Evolutionary conservation across 768 basidiomycete genomes (phyloP), one percentile per base, ranked within the genome.

Genomic region (Boletales sp.): DNA sequence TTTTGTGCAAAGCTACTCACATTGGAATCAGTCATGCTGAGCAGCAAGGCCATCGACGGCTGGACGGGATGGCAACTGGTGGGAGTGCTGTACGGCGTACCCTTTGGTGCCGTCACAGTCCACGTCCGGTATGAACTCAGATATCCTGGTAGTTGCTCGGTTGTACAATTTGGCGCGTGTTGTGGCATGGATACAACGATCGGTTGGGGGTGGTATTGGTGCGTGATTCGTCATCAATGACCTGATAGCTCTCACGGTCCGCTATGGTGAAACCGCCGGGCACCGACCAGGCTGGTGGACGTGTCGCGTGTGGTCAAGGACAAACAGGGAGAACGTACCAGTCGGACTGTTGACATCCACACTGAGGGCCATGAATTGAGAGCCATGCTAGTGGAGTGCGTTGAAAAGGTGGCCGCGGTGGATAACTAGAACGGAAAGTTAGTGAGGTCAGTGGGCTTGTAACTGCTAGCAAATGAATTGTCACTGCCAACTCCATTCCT

Each of bases 231-330:
- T 83, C 80, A 34, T 82, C 83, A 11, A 86, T 74, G 36, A 73
- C 76, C 60, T 86, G 83, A 61, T 86, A 86, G 8, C 83, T 81
- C 45, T 79, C 79, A 36, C 78, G 72, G 19, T 58, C 54, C 33
- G 66, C 57, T 5, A 80, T 78, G 1, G 82, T 81, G 57, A 86
- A 83, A 1, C 83, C 83, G 13, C 85, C 86, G 5, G 86, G 86
- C 86, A 87, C 87, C 17, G 84, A 79, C 86, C 86, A 87, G 14
- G 87, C 86, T 87, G 50, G 28, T 43, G 31, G n/a, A 30, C 6
- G 3, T 40, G n/a, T 51, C 8, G 47, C 28, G 15, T 25, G n/a
- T 6, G 11, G 8, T 25, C 2, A 13, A 28, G 31, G 10, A 18
- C 25, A 17, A 7, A 28, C 18, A n/a, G 14, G 14, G n/a, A 8